Percentiles rank a stretch among this genome's conserved stretches.
These are phyloP conservation scores for Isatis lusitanica DNA, from an alignment of 441 rosid species.

Conservation along the genomic window DNA sequence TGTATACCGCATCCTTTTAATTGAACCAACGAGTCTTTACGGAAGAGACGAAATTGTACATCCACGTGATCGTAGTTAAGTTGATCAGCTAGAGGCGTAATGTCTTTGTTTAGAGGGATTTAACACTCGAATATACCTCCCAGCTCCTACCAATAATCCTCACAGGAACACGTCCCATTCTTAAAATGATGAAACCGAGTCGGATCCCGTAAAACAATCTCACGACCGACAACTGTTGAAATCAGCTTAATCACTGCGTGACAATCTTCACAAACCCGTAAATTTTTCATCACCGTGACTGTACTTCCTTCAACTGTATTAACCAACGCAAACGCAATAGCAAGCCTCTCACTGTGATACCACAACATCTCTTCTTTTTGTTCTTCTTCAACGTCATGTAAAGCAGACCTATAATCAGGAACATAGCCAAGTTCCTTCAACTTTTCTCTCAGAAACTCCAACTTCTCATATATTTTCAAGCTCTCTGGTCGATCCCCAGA, in stretches of 20 bases:
- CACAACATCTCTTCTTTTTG: conserved; percentile 62
- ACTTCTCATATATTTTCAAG: conserved; percentile 44
- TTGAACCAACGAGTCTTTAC: no score
- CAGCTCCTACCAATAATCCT: conserved; percentile 48
- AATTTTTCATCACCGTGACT: conserved; percentile 67
- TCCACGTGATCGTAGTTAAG: no score
- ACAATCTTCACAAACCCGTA: conserved; percentile 69
- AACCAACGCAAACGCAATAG: conserved; percentile 57
- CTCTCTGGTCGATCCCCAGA: conserved; percentile 57
- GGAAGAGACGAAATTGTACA: no score
- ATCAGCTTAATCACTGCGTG: conserved; percentile 55
- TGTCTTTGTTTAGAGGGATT: no score
- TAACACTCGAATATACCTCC: no score
- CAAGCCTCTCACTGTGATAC: conserved; percentile 71
- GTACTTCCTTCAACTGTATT: conserved; percentile 47
- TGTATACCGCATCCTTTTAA: no score
- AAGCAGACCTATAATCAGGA: conserved; percentile 53
- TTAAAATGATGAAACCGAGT: conserved; percentile 56
- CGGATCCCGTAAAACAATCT: conserved; percentile 55
- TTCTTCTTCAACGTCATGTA: conserved; percentile 70
- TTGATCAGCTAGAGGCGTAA: no score
- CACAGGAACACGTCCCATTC: conserved; percentile 59
- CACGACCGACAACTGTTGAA: conserved; percentile 44
- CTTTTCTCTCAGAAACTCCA: conserved; percentile 63
- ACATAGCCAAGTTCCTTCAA: conserved; percentile 55